Conservation (phyloP, 225 moss, liverwort and hornwort genomes). For the Antitrichia curtipendula region DNA sequence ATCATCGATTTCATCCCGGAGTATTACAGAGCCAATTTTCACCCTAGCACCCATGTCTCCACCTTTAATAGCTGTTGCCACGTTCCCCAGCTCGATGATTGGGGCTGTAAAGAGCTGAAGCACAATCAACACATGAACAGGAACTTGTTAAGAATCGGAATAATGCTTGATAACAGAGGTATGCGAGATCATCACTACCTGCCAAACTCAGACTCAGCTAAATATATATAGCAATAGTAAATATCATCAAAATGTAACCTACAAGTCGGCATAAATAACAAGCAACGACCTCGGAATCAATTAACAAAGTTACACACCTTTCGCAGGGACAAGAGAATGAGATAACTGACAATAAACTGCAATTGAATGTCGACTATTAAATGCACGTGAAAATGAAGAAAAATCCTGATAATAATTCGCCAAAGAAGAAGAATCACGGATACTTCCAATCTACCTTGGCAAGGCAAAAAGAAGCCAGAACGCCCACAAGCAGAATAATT, state of each 20-base stretch:
- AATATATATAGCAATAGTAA: not conserved
- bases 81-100: slow-evolving; percentile 42
- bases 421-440: not conserved
- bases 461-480: slow-evolving; percentile 40
- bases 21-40: slow-evolving; percentile 38
- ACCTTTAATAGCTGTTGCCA: slow-evolving; percentile 39
- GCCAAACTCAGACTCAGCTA: not conserved
- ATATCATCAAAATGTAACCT: not conserved
- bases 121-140: not conserved
- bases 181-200: not conserved
- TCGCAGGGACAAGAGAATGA: not conserved
- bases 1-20: slow-evolving; percentile 50
- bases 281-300: not conserved
- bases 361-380: not conserved
- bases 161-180: not conserved
- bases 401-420: not conserved
- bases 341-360: not conserved
- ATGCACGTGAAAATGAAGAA: not conserved
- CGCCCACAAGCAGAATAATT: slow-evolving; percentile 33
- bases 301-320: not conserved
- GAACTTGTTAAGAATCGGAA: not conserved
- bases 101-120: slow-evolving; percentile 47
- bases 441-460: slow-evolving; percentile 24
- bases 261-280: not conserved
- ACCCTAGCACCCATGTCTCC: slow-evolving; percentile 52